A percentile compares a stretch with the other conserved stretches of the same genome.
Evolutionary conservation across 805 yeast genomes (phyloP).

Genomic region (Starmerella sp.): DNA sequence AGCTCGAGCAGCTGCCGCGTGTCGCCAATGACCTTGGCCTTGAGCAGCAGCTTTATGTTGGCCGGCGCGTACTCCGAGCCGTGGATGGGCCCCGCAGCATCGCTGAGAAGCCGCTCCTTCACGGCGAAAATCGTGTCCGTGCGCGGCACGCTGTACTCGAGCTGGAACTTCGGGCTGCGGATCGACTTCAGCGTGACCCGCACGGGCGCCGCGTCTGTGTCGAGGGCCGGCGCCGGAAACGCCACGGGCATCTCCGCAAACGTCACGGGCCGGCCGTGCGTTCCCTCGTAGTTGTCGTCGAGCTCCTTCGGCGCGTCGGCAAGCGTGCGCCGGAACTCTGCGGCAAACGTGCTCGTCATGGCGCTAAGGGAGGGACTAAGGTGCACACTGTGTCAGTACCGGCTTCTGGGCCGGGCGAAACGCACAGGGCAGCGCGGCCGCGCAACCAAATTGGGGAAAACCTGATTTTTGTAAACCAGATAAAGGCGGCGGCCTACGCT

Average conservation of each 20-base stretch:
- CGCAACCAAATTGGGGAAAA: too few species aligned
- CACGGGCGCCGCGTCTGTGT: slow-evolving; percentile 1
- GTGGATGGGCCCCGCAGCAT: slow-evolving; percentile 23
- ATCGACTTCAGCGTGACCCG: slow-evolving; percentile 48
- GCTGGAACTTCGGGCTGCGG: slow-evolving; percentile 56
- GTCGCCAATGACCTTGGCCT: slow-evolving; percentile 21
- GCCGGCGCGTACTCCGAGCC: slow-evolving; percentile 7
- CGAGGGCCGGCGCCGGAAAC: slow-evolving; percentile 9
- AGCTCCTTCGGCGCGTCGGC: slow-evolving; percentile 11
- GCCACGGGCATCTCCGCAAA: slow-evolving; percentile 9
- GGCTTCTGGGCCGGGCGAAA: too few species aligned
- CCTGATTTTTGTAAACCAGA: too few species aligned
- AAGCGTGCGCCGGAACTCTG: slow-evolving; percentile 10
- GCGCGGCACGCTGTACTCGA: slow-evolving; percentile 22
- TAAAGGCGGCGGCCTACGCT: too few species aligned
- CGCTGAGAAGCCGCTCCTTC: slow-evolving; percentile 27
- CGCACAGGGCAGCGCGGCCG: too few species aligned
- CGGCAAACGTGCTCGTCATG: slow-evolving; percentile 5
- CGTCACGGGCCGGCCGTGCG: slow-evolving; percentile 3
- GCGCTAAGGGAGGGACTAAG: not conserved
- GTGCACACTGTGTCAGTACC: not conserved
- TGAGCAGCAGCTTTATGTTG: slow-evolving; percentile 17
- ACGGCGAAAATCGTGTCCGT: slow-evolving; percentile 23
- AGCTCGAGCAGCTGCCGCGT: slow-evolving; percentile 20
- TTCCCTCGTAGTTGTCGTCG: slow-evolving; percentile 13